phyloP scores from a whole-genome alignment of 2,329 filamentous ascomycete genomes.

The Fusarium clavum region DNA sequence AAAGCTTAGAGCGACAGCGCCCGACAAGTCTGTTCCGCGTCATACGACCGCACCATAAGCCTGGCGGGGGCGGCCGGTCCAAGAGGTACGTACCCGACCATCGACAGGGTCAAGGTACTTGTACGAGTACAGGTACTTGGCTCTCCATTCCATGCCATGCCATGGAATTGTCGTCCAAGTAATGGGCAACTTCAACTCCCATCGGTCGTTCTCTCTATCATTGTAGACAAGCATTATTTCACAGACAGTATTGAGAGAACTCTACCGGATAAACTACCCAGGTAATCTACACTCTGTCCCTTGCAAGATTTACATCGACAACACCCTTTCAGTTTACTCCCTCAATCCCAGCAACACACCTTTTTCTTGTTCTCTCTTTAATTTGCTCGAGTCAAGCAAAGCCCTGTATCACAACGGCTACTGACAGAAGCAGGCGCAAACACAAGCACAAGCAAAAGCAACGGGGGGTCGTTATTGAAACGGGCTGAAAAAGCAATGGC shows the following conservation, averaged over 20 bases:
- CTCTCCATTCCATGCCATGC: not conserved
- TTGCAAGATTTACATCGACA: conserved; percentile 14
- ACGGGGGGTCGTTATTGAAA: conserved; percentile 2
- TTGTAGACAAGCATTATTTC: conserved; percentile 22
- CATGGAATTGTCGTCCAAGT: conserved; percentile 41
- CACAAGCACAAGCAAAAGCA: not conserved
- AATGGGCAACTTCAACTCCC: conserved; percentile 40
- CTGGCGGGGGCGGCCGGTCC: conserved; percentile 43
- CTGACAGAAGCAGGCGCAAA: not conserved
- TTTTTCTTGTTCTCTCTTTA: not conserved
- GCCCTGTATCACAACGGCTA: conserved; percentile 3
- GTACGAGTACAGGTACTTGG: conserved; percentile 17
- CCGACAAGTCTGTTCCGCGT: conserved; percentile 45
- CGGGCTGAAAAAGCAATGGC: conserved; percentile 6
- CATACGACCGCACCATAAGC: conserved; percentile 46
- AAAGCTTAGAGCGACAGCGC: conserved; percentile 43
- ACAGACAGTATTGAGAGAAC: not conserved
- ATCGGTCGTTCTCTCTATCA: conserved; percentile 35
- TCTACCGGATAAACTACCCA: not conserved
- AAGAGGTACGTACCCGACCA: conserved; percentile 11
- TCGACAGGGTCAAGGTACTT: conserved; percentile 9
- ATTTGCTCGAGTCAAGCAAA: not conserved
- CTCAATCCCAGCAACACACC: not conserved
- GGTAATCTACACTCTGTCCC: not conserved
- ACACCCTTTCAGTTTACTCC: not conserved